Conservation (phyloP, 228 moss, liverwort and hornwort species). For the Sphagnum fallax region DNA sequence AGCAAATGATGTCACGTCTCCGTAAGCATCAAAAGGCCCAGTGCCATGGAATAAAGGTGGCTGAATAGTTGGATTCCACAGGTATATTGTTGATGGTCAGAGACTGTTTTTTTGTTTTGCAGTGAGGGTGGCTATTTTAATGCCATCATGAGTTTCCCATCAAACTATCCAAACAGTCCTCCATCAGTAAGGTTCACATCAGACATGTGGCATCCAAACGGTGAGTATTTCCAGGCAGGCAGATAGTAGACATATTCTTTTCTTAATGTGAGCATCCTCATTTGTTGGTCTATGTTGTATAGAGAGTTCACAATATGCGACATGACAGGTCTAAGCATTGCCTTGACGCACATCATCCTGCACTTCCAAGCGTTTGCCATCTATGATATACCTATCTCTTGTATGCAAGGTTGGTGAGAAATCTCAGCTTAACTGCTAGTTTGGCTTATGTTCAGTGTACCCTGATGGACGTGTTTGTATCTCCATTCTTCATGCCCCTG, state of each 20-base stretch:
- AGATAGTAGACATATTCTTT: too few relatives aligned
- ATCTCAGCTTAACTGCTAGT: neutral
- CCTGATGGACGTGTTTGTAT: conserved; percentile 94
- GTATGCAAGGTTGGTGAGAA: too few relatives aligned
- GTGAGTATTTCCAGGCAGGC: conserved; percentile 12
- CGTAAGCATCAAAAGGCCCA: too few relatives aligned
- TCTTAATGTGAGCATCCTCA: too few relatives aligned
- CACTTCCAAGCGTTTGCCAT: too few relatives aligned
- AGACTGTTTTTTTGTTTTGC: conserved; percentile 5
- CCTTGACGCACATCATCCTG: too few relatives aligned
- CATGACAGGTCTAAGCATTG: too few relatives aligned
- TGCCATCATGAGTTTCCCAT: conserved; percentile 95
- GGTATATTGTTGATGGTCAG: neutral
- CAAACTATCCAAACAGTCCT: conserved; percentile 91
- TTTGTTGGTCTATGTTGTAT: too few relatives aligned
- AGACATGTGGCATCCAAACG: conserved; percentile 98
- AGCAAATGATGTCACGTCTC: too few relatives aligned
- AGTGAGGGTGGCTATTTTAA: conserved; percentile 95
- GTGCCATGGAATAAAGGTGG: too few relatives aligned
- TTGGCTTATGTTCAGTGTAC: conserved; percentile 38
- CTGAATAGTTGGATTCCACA: neutral
- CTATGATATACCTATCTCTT: too few relatives aligned
- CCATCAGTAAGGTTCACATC: conserved; percentile 88
- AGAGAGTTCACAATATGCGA: too few relatives aligned
- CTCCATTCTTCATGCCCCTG: conserved; percentile 90